A percentile compares a stretch with the other conserved stretches of the same genome.
Evolutionary conservation across 176 grass and related monocot species (phyloP).

Genomic region (Aegilops tauschii): DNA sequence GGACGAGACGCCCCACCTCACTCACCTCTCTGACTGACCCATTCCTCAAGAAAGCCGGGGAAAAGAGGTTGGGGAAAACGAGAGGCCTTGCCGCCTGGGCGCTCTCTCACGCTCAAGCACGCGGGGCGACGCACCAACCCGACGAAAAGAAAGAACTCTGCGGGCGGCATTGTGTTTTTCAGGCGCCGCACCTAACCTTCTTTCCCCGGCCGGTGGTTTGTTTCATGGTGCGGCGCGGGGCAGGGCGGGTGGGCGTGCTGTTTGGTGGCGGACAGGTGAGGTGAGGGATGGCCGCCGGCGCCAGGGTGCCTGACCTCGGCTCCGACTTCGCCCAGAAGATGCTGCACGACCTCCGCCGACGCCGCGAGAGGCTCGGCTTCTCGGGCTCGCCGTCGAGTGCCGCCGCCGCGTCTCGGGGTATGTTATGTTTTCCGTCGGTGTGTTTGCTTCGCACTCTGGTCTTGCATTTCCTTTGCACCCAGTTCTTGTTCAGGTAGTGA

Average conservation of each 20-base stretch:
- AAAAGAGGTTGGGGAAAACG: constrained; percentile 27
- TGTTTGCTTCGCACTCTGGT: background rate
- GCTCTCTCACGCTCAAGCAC: background rate
- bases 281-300: constrained; percentile 37
- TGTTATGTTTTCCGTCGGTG: background rate
- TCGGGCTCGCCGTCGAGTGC: constrained; percentile 17
- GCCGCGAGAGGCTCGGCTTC: constrained; percentile 78
- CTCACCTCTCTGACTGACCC: background rate
- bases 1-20: constrained; percentile 38
- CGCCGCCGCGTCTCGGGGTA: constrained; percentile 27
- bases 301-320: constrained; percentile 50
- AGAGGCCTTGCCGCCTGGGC: constrained; percentile 17
- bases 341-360: constrained; percentile 70
- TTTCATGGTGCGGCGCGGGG: constrained; percentile 19
- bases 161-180: background rate
- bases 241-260: background rate
- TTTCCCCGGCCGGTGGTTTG: background rate
- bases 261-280: background rate
- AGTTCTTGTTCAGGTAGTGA: too few relatives aligned
- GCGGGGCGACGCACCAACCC: constrained; percentile 27
- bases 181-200: background rate
- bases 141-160: constrained; percentile 28
- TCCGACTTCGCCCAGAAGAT: constrained; percentile 94
- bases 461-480: too few relatives aligned
- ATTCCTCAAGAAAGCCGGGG: background rate